Evolutionary conservation across 176 grass and related monocot species (phyloP).

Genomic region (Musa acuminata): DNA sequence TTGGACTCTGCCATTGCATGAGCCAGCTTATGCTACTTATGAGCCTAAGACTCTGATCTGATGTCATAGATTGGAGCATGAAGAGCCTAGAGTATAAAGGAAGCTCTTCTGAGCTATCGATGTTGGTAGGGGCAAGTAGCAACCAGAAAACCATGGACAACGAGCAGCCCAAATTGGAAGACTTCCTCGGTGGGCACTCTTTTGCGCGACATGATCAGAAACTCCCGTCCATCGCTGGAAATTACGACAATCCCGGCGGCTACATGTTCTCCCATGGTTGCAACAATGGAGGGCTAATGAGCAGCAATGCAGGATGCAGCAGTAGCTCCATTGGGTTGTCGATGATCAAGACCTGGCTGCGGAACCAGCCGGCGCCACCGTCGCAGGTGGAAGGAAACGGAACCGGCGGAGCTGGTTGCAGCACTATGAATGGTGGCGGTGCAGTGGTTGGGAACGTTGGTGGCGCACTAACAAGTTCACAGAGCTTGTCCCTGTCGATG

Average conservation of each 20-base stretch:
- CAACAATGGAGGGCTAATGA: conserved; percentile 10
- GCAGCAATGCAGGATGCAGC: not conserved
- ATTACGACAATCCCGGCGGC: not conserved
- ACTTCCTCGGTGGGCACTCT: conserved; percentile 41
- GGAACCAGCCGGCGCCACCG: conserved; percentile 32
- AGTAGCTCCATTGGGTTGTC: conserved; percentile 45
- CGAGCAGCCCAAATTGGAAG: conserved; percentile 46
- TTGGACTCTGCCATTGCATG: not conserved
- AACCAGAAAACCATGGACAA: conserved; percentile 17
- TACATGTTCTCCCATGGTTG: conserved; percentile 10
- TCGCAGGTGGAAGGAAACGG: not conserved
- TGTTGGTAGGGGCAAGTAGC: conserved; percentile 21
- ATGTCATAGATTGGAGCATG: conserved; percentile 29
- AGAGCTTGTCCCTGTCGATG: conserved; percentile 48
- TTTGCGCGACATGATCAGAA: conserved; percentile 1
- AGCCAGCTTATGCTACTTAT: not conserved
- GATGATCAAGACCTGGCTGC: conserved; percentile 77
- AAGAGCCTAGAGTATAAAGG: conserved; percentile 19
- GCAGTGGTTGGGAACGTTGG: conserved; percentile 14
- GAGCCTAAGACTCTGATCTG: not conserved
- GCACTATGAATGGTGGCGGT: not conserved
- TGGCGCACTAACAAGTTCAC: conserved; percentile 4
- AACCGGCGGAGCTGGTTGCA: not conserved
- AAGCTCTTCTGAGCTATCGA: conserved; percentile 36
- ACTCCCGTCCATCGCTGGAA: not conserved